Evolutionary conservation across 1,139 yeast species (phyloP).

Genomic region (Tardiomyces depauwii): DNA sequence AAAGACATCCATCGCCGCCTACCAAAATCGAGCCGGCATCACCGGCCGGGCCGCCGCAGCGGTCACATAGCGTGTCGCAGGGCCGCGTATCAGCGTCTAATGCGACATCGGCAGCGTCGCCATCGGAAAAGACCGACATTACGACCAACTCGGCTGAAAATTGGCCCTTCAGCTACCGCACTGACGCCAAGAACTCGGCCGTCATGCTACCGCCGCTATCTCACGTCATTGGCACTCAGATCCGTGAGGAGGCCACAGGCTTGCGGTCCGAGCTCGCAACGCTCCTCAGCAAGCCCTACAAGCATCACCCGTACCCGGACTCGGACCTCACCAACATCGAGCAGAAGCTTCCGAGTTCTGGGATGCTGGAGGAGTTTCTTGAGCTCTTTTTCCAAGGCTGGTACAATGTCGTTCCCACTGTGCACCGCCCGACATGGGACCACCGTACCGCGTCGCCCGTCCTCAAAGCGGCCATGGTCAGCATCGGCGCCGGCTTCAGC

Average conservation of each 20-base stretch:
- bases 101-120: background rate
- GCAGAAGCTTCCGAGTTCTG: constrained; percentile 7
- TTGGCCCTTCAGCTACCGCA: constrained; percentile 7
- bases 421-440: constrained; percentile 11
- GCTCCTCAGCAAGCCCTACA: constrained; percentile 4
- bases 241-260: background rate
- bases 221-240: constrained; percentile 1
- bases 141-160: constrained; percentile 1
- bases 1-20: too few species aligned
- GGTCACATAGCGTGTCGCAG: too few species aligned
- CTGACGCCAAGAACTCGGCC: background rate
- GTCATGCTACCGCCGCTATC: constrained; percentile 6
- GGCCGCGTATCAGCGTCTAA: too few species aligned
- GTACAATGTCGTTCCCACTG: constrained; percentile 10
- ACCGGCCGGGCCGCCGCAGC: too few species aligned
- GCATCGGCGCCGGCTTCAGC: constrained; percentile 12
- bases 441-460: constrained; percentile 6
- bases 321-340: constrained; percentile 4
- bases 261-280: constrained; percentile 4
- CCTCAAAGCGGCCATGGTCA: constrained; percentile 8
- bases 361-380: constrained; percentile 9
- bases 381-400: constrained; percentile 9
- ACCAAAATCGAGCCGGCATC: background rate
- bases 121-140: constrained; percentile 3
- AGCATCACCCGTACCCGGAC: background rate